Percentiles rank a stretch among this genome's conserved stretches.
Conservation (phyloP, 148 eudicot genomes). For the Camellia lanceoleosa region DNA sequence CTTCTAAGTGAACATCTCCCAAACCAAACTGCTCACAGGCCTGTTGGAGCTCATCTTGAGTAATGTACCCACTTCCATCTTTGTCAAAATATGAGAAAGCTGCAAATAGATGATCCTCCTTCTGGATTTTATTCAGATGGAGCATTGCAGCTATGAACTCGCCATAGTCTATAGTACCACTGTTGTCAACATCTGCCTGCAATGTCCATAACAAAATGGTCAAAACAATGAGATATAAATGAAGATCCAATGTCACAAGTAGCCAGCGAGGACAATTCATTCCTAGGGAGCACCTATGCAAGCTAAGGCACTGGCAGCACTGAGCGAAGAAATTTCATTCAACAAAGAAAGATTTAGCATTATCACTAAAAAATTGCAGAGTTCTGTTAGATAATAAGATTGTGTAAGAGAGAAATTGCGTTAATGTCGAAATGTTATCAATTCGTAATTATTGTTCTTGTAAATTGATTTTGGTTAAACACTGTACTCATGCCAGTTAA, state of each 20-base stretch:
- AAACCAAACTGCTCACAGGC: conserved; percentile 56
- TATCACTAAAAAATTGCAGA: neutral
- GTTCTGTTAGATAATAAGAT: neutral
- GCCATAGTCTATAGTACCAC: conserved; percentile 63
- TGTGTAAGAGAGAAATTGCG: neutral
- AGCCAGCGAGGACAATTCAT: no score
- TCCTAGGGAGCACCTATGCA: neutral
- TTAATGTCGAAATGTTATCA: neutral
- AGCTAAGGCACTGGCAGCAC: neutral
- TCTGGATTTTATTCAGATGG: conserved; percentile 52
- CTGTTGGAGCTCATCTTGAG: conserved; percentile 58
- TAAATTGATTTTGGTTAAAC: no score
- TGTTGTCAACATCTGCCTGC: conserved; percentile 67
- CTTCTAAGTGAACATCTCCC: conserved; percentile 47
- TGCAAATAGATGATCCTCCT: conserved; percentile 58
- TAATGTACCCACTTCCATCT: conserved; percentile 61
- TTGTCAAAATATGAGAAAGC: conserved; percentile 61
- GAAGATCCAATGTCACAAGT: neutral
- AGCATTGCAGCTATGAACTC: conserved; percentile 63
- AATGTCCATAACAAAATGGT: conserved; percentile 6
- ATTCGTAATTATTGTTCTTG: neutral
- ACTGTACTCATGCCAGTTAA: conserved; percentile 3
- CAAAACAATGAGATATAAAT: neutral
- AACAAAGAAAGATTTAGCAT: neutral
- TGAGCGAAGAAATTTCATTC: neutral